Conservation (phyloP, 495 filamentous ascomycete genomes). For the Neurospora sp. region DNA sequence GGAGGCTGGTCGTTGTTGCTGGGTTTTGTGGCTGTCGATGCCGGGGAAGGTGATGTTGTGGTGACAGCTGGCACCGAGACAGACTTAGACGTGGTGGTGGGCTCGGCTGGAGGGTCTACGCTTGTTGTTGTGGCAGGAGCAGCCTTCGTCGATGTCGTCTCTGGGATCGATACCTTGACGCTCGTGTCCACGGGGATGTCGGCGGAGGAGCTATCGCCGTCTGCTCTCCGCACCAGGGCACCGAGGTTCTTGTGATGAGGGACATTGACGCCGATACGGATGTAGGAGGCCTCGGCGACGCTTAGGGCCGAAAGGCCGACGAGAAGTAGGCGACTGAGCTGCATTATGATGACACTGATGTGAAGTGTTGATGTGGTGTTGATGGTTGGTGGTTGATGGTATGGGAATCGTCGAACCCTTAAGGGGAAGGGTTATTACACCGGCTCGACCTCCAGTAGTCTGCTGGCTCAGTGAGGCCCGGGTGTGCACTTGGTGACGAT, state of each 20-base stretch:
- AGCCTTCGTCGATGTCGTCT: not conserved
- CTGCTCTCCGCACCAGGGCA: slow-evolving; percentile 3
- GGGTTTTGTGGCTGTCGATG: slow-evolving; percentile 4
- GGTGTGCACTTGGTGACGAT: not conserved
- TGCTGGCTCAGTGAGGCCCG: not conserved
- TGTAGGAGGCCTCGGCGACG: slow-evolving; percentile 30
- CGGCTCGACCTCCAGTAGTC: not conserved
- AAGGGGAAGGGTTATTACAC: not conserved
- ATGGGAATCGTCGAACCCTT: not conserved
- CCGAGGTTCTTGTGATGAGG: not conserved
- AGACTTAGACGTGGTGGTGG: not conserved
- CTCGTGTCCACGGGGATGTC: not conserved
- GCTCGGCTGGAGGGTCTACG: not conserved
- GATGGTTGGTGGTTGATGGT: not conserved
- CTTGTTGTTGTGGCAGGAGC: not conserved
- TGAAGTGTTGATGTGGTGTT: not conserved
- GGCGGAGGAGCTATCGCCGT: slow-evolving; percentile 6
- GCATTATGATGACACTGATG: slow-evolving; percentile 29
- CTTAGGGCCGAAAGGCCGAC: slow-evolving; percentile 30
- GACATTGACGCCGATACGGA: slow-evolving; percentile 12
- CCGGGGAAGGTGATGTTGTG: slow-evolving; percentile 2
- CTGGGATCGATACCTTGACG: not conserved
- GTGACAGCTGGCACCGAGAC: slow-evolving; percentile 2
- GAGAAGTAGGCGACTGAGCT: slow-evolving; percentile 26
- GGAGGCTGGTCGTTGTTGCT: slow-evolving; percentile 1